Evolutionary conservation across 2,329 filamentous ascomycete species (phyloP).

Genomic region (Ceratocystiopsis sp.): DNA sequence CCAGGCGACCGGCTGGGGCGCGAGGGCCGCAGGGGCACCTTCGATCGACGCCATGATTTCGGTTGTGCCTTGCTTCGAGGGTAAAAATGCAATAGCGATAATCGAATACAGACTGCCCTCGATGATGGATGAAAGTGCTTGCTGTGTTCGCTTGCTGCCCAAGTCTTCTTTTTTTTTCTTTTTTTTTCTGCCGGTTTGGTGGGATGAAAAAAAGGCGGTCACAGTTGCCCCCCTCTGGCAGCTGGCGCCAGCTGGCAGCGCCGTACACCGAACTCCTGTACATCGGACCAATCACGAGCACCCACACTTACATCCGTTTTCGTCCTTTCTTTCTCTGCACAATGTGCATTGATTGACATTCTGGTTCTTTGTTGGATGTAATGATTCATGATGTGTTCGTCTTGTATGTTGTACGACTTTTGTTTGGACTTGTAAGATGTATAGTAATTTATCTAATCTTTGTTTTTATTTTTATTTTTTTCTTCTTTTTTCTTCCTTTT

Average conservation of each 20-base stretch:
- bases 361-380: too few relatives aligned
- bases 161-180: conserved; percentile 2
- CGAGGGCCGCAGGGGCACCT: not conserved
- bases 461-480: not conserved
- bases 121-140: not conserved
- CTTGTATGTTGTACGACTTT: too few relatives aligned
- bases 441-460: too few relatives aligned
- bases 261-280: too few relatives aligned
- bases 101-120: not conserved
- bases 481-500: too few relatives aligned
- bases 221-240: not conserved
- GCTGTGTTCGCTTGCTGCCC: not conserved
- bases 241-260: not conserved
- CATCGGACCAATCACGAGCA: not conserved
- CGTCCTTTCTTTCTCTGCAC: not conserved
- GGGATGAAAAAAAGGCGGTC: conserved; percentile 1
- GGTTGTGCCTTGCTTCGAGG: not conserved
- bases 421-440: too few relatives aligned
- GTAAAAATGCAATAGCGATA: not conserved
- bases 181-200: not conserved
- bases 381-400: too few relatives aligned
- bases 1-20: not conserved
- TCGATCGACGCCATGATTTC: not conserved
- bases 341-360: too few relatives aligned
- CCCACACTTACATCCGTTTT: too few relatives aligned